phyloP scores from a whole-genome alignment of 2,329 filamentous ascomycete species.

The Beauveria caledonica region DNA sequence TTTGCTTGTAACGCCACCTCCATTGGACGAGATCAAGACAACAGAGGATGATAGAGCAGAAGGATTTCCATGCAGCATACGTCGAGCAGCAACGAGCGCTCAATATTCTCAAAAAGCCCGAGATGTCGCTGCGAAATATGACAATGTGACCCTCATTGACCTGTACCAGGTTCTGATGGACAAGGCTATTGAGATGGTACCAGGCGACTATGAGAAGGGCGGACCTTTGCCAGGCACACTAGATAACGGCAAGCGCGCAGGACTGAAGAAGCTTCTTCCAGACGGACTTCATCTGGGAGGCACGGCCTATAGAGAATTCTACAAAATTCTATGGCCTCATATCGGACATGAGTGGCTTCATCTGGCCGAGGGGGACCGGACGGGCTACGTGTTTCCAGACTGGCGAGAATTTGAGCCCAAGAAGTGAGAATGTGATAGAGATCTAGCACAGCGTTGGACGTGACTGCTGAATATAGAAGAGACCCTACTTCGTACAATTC shows the following conservation, averaged over 20 bases:
- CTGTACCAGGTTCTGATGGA: slow-evolving; percentile 74
- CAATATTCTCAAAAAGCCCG: slow-evolving; percentile 53
- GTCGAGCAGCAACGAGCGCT: slow-evolving; percentile 40
- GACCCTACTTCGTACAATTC: no score
- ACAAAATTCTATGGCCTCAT: slow-evolving; percentile 37
- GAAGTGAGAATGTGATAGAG: neutral
- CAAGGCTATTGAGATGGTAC: slow-evolving; percentile 51
- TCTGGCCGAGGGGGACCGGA: slow-evolving; percentile 26
- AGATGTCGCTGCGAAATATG: slow-evolving; percentile 58
- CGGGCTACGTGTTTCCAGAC: slow-evolving; percentile 38
- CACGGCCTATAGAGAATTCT: slow-evolving; percentile 45
- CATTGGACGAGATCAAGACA: slow-evolving; percentile 67
- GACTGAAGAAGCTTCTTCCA: slow-evolving; percentile 42
- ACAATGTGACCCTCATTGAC: slow-evolving; percentile 65
- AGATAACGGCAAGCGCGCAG: slow-evolving; percentile 41
- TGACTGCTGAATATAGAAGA: neutral
- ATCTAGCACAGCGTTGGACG: neutral
- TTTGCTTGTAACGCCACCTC: slow-evolving; percentile 74
- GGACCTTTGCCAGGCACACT: slow-evolving; percentile 42
- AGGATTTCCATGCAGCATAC: slow-evolving; percentile 36
- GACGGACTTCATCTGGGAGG: slow-evolving; percentile 52
- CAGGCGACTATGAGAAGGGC: slow-evolving; percentile 44
- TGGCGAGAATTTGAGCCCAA: slow-evolving; percentile 31
- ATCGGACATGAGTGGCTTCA: slow-evolving; percentile 37
- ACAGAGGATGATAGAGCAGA: slow-evolving; percentile 37